Percentiles rank a stretch among this genome's conserved stretches.
Evolutionary conservation across 768 basidiomycete genomes (phyloP).

Genomic region (Tylopilus plumbeoviolaceoides): DNA sequence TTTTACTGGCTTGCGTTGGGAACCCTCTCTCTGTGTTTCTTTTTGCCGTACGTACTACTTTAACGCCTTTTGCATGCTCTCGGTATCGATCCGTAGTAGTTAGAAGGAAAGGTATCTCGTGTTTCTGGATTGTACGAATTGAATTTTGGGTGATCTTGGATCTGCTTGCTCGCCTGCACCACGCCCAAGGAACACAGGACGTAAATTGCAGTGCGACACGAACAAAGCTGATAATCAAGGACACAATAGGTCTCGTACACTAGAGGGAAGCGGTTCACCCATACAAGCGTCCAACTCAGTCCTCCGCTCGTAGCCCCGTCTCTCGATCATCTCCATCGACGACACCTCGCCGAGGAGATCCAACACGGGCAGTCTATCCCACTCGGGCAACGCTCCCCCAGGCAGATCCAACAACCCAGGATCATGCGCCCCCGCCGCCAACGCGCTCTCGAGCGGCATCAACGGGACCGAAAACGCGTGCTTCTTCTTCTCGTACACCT

Average conservation of each 20-base stretch:
- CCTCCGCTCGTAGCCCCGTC: slow-evolving; percentile 32
- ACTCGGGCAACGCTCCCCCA: slow-evolving; percentile 44
- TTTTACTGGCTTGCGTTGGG: neutral
- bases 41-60: slow-evolving; percentile 1
- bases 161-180: neutral
- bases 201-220: too few species aligned
- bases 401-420: slow-evolving; percentile 57
- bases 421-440: slow-evolving; percentile 14
- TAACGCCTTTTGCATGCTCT: slow-evolving; percentile 3
- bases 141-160: neutral
- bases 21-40: too few species aligned
- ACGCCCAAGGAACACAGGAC: neutral
- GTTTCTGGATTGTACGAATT: slow-evolving; percentile 17
- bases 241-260: slow-evolving; percentile 26
- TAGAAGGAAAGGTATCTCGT: slow-evolving; percentile 21
- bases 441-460: slow-evolving; percentile 40
- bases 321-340: slow-evolving; percentile 33
- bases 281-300: slow-evolving; percentile 33
- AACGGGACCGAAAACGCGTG: slow-evolving; percentile 66
- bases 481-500: slow-evolving; percentile 50
- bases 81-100: slow-evolving; percentile 6
- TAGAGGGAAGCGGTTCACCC: slow-evolving; percentile 13
- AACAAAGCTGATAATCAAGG: slow-evolving; percentile 5
- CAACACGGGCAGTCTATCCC: slow-evolving; percentile 58
- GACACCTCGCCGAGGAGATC: slow-evolving; percentile 57